A percentile compares a stretch with the other conserved stretches of the same genome.
Evolutionary conservation across 257 asterid species (phyloP).

Genomic region (Nicotiana knightiana): DNA sequence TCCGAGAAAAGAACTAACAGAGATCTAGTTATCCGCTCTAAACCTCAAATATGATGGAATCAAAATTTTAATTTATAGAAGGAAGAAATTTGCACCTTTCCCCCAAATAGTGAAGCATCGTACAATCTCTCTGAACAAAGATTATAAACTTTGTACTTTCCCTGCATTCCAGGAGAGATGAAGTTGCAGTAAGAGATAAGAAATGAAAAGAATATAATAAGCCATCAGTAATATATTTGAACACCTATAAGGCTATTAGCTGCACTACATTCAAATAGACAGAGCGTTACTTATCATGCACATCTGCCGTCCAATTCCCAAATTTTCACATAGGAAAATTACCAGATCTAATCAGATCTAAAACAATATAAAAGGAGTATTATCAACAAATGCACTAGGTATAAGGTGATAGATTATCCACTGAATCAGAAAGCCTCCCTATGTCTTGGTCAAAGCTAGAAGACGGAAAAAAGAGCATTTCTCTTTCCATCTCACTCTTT

Average conservation of each 20-base stretch:
- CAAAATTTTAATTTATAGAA: background rate
- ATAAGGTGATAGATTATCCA: background rate
- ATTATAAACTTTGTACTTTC: slow-evolving; percentile 91
- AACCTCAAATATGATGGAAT: background rate
- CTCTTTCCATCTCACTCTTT: background rate
- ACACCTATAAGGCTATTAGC: background rate
- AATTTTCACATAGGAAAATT: background rate
- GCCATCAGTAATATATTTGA: background rate
- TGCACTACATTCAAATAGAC: background rate
- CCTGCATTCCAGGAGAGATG: slow-evolving; percentile 44
- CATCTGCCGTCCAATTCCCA: background rate
- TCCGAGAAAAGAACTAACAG: background rate
- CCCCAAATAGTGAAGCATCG: slow-evolving; percentile 91
- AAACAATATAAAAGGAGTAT: background rate
- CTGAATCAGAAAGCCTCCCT: background rate
- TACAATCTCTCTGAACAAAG: slow-evolving; percentile 96
- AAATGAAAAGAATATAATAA: background rate
- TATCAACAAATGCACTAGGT: background rate
- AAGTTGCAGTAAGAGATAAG: background rate
- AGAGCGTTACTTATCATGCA: background rate
- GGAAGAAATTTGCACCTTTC: slow-evolving; percentile 54
- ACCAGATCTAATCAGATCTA: background rate
- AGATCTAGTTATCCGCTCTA: background rate
- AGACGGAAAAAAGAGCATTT: background rate
- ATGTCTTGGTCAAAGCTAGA: background rate